A percentile compares a stretch with the other conserved stretches of the same genome.
Evolutionary conservation across 2,329 filamentous ascomycete genomes (phyloP).

Genomic region (Colletotrichum godetiae): DNA sequence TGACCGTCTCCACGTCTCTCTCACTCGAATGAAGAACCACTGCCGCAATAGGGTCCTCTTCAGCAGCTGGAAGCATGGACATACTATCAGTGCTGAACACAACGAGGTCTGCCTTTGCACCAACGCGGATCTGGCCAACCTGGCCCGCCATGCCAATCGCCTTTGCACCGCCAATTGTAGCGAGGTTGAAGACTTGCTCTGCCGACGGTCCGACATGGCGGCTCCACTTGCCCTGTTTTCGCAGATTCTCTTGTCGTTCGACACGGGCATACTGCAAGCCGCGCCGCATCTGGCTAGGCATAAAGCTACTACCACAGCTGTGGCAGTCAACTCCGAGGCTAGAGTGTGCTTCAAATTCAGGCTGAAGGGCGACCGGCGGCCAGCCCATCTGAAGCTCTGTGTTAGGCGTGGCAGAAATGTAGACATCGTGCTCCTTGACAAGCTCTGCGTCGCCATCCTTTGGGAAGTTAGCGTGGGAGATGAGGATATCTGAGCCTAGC

Average conservation of each 20-base stretch:
- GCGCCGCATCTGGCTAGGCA: slow-evolving; percentile 27
- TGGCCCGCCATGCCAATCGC: slow-evolving; percentile 53
- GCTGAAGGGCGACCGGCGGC: slow-evolving; percentile 26
- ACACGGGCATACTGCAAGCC: slow-evolving; percentile 41
- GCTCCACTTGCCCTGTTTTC: slow-evolving; percentile 40
- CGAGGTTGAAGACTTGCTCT: slow-evolving; percentile 59
- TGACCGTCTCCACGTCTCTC: slow-evolving; percentile 54
- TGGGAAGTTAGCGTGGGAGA: slow-evolving; percentile 45
- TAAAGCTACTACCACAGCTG: slow-evolving; percentile 5
- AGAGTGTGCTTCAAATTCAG: slow-evolving; percentile 29
- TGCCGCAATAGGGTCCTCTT: slow-evolving; percentile 54
- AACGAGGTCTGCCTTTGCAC: slow-evolving; percentile 59
- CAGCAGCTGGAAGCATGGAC: slow-evolving; percentile 51
- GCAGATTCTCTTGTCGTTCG: slow-evolving; percentile 37
- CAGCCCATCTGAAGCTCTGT: slow-evolving; percentile 62
- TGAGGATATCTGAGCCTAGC: slow-evolving; percentile 31
- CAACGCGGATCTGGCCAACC: slow-evolving; percentile 57
- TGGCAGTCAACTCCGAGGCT: slow-evolving; percentile 44
- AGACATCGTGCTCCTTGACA: slow-evolving; percentile 43
- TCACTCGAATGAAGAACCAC: slow-evolving; percentile 54
- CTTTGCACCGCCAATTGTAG: slow-evolving; percentile 57
- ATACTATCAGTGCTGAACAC: slow-evolving; percentile 52
- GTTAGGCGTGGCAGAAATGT: slow-evolving; percentile 58
- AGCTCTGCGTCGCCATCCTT: slow-evolving; percentile 48
- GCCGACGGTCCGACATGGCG: background rate